Percentiles rank a stretch among this genome's conserved stretches.
These are phyloP conservation scores for Naganishia vaughanmartiniae DNA, from an alignment of 768 basidiomycete species.

Conservation along the genomic window DNA sequence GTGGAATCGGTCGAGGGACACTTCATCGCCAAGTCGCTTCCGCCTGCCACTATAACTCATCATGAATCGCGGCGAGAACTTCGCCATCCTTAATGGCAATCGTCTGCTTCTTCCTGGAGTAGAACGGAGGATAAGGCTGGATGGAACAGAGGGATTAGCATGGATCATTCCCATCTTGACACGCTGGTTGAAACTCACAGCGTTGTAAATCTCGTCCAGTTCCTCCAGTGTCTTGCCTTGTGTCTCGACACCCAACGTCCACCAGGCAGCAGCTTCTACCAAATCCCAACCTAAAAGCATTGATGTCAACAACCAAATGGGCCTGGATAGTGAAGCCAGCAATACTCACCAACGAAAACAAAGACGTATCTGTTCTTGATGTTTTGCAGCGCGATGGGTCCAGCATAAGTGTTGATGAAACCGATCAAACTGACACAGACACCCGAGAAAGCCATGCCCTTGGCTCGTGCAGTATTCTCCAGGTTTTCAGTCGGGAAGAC, in stretches of 20 bases:
- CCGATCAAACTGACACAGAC: conserved; percentile 42
- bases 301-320: conserved; percentile 18
- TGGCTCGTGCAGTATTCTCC: conserved; percentile 61
- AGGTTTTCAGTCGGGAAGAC: conserved; percentile 62
- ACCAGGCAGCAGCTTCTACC: conserved; percentile 46
- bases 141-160: too few relatives aligned
- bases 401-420: conserved; percentile 59
- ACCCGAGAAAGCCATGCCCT: conserved; percentile 62
- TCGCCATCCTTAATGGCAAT: conserved; percentile 41
- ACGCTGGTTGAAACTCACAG: neutral
- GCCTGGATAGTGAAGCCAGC: neutral
- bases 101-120: conserved; percentile 43
- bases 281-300: conserved; percentile 45
- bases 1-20: neutral
- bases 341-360: conserved; percentile 33
- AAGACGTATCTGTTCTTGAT: conserved; percentile 53
- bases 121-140: conserved; percentile 45
- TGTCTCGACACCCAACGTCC: conserved; percentile 49
- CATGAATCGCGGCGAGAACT: neutral
- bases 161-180: too few relatives aligned
- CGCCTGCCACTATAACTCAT: neutral
- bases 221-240: conserved; percentile 51
- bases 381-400: conserved; percentile 55
- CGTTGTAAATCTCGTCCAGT: conserved; percentile 51
- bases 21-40: neutral